Percentiles rank a stretch among this genome's conserved stretches.
phyloP scores from a whole-genome alignment of 345 rosid species.

The Aquilaria sinensis region DNA sequence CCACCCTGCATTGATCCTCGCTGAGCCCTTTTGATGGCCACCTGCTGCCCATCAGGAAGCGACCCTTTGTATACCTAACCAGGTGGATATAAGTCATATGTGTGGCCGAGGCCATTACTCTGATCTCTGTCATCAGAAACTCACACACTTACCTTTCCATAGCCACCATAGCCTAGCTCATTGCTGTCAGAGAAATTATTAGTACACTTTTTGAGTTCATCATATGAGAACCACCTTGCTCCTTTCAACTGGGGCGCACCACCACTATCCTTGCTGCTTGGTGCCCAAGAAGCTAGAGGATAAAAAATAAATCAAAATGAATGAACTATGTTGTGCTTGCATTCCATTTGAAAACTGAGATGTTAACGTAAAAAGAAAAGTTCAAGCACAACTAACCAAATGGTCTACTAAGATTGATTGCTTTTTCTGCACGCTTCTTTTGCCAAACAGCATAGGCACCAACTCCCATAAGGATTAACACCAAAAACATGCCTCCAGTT shows the following conservation, averaged over 20 bases:
- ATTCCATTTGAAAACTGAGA: neutral
- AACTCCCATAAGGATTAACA: conserved; percentile 58
- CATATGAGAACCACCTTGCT: conserved; percentile 91
- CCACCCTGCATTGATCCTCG: conserved; percentile 94
- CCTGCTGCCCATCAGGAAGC: conserved; percentile 64
- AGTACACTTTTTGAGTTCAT: conserved; percentile 82
- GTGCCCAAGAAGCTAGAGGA: conserved; percentile 79
- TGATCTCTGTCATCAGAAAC: neutral
- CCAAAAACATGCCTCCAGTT: conserved; percentile 41
- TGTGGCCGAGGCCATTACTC: neutral
- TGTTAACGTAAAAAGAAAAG: neutral
- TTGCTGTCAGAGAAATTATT: conserved; percentile 60
- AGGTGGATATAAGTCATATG: neutral
- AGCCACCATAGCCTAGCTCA: conserved; percentile 93
- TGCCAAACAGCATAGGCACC: conserved; percentile 77
- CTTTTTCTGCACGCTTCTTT: conserved; percentile 92
- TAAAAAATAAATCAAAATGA: neutral
- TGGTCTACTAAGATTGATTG: conserved; percentile 78
- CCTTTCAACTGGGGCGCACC: conserved; percentile 93
- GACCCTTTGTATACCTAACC: conserved; percentile 76
- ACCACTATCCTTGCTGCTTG: conserved; percentile 80
- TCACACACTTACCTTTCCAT: conserved; percentile 60
- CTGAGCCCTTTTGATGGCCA: conserved; percentile 91
- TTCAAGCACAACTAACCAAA: conserved; percentile 49
- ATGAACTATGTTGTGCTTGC: neutral